Conservation (phyloP, 352 stramenopile species). For the Pythium myriotylum region DNA sequence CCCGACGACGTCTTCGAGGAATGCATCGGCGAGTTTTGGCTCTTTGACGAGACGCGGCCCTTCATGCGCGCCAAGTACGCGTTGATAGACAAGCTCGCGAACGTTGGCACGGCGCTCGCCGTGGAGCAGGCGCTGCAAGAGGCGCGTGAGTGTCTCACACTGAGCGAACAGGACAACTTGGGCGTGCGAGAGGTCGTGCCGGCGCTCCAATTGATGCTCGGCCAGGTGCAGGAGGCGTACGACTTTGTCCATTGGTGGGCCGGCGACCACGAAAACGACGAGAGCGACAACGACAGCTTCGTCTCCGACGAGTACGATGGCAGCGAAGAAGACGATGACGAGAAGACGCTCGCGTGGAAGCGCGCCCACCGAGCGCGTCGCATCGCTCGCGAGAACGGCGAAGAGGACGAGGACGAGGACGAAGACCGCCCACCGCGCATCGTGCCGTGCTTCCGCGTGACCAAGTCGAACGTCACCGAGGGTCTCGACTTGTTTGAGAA, state of each 20-base stretch:
- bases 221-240: constrained; percentile 14
- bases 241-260: constrained; percentile 19
- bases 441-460: not conserved
- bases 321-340: not conserved
- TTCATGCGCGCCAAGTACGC: constrained; percentile 10
- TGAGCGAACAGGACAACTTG: constrained; percentile 7
- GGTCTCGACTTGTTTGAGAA: not conserved
- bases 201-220: constrained; percentile 10
- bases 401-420: constrained; percentile 1
- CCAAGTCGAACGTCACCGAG: constrained; percentile 1
- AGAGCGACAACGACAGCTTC: not conserved
- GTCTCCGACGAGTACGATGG: not conserved
- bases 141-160: too few relatives aligned
- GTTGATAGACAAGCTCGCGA: not conserved
- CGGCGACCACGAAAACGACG: constrained; percentile 4
- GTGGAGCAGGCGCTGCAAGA: constrained; percentile 5
- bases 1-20: constrained; percentile 7
- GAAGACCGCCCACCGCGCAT: not conserved
- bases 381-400: not conserved
- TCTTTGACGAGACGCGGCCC: constrained; percentile 3
- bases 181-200: constrained; percentile 8
- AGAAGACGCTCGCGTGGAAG: constrained; percentile 1
- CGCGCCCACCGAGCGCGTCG: not conserved
- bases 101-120: not conserved
- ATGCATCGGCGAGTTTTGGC: not conserved